Evolutionary conservation across 805 yeast species (phyloP), one percentile per base, ranked within the genome.

Genomic region (Ogataea nitratoaversa): DNA sequence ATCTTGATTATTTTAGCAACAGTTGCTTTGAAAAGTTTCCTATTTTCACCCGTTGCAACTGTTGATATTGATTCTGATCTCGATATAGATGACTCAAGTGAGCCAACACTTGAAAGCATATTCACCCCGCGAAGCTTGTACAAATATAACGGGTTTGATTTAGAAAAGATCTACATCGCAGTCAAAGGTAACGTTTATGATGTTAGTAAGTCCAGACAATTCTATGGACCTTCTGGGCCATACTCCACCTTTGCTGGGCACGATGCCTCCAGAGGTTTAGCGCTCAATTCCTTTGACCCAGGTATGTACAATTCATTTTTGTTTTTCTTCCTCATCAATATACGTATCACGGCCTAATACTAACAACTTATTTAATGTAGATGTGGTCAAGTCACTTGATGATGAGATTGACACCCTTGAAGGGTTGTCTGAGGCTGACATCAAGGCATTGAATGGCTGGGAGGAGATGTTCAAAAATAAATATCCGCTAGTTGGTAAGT

Each of bases 151-250:
- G 98, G 98, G 1, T 76, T 68, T 38, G 88, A 84, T 48, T 82
- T 84, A 47, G 81, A 81, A 38, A 79, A 78, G 53, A 87, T 91
- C n/a, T 84, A 82, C 55, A 76, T 91, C 46, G 93, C 87, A 0
- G 87, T 91, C n/a, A 78, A 73, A 50, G 95, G 96, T 1, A 81
- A 72, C 19, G 95, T 91, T 3, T 91, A 75, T 54, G 96, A 91
- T 56, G 95, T 88, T 17, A 68, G 86, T 5, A 68, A 70, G 9
- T 95, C 95, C 0, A 76, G 90, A 48, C 75, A 76, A 34, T 90
- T 91, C 59, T 91, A 91, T 62, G 98, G 98, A 0, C 98, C 98
- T 6, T 86, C 91, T 23, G 97, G 97, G 0, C 95, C 96, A 0
- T 91, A 91, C 64, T 80, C 85, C 32, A 87, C 85, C 57, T 91